Percentiles rank a stretch among this genome's conserved stretches.
These are phyloP conservation scores for Neofusicoccum sp. DNA, from an alignment of 2,329 filamentous ascomycete genomes.

Conservation along the genomic window DNA sequence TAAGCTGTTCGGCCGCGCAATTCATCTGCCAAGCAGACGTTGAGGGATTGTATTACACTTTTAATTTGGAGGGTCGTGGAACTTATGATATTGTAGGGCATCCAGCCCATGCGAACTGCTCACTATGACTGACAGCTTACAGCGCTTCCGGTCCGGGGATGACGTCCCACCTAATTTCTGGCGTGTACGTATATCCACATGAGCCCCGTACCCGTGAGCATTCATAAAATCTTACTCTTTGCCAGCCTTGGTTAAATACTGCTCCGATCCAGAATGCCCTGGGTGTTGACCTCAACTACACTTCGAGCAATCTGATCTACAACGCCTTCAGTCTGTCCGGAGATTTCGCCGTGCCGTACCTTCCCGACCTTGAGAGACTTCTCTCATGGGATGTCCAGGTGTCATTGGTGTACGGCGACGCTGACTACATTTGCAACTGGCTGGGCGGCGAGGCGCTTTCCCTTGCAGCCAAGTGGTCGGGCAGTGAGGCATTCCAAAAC, in stretches of 20 bases:
- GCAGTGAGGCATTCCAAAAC: conserved; percentile 52
- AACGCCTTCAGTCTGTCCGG: conserved; percentile 40
- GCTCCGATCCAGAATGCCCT: conserved; percentile 57
- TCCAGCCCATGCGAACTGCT: not conserved
- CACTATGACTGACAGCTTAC: conserved; percentile 21
- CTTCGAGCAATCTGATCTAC: conserved; percentile 37
- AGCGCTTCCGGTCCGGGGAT: conserved; percentile 45
- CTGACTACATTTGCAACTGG: conserved; percentile 16
- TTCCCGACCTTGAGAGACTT: conserved; percentile 19
- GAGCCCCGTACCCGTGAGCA: not conserved
- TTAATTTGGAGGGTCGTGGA: conserved; percentile 44
- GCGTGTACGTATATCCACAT: not conserved
- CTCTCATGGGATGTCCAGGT: not conserved
- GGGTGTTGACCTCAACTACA: conserved; percentile 61
- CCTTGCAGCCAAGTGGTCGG: conserved; percentile 45
- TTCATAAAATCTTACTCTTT: not conserved
- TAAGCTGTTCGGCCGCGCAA: conserved; percentile 45
- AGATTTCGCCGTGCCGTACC: conserved; percentile 42
- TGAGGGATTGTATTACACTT: conserved; percentile 42
- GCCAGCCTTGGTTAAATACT: conserved; percentile 46
- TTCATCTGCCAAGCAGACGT: conserved; percentile 46
- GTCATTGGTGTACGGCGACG: conserved; percentile 1
- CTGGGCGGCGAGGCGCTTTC: conserved; percentile 1
- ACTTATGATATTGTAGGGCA: conserved; percentile 53
- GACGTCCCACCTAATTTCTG: conserved; percentile 25